Percentiles rank a stretch among this genome's conserved stretches.
Conservation (phyloP, 768 basidiomycete species). For the Termitomyces sp. region DNA sequence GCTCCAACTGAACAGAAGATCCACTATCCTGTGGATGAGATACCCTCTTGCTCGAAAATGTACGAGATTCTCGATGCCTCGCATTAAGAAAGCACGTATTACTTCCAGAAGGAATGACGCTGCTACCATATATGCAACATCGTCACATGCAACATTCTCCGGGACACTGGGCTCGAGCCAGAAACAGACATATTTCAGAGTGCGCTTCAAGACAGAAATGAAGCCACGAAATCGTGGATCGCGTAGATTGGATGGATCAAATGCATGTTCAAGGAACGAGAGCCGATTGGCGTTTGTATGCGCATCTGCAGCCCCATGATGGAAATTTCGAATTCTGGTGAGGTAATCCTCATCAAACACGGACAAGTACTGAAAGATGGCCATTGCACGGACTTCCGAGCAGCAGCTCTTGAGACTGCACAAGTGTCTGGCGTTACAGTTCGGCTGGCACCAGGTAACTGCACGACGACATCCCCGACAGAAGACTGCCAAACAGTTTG, state of each 20-base stretch:
- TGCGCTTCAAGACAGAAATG: slow-evolving; percentile 1
- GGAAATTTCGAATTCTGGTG: background rate
- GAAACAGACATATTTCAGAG: slow-evolving; percentile 5
- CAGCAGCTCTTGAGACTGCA: slow-evolving; percentile 6
- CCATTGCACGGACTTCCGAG: slow-evolving; percentile 7
- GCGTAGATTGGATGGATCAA: background rate
- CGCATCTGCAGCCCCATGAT: background rate
- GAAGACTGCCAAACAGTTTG: background rate
- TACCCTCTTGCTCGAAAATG: background rate
- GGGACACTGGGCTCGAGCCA: slow-evolving; percentile 2
- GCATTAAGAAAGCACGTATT: background rate
- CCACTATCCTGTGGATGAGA: background rate
- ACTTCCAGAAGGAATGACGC: slow-evolving; percentile 1
- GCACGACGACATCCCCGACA: slow-evolving; percentile 5
- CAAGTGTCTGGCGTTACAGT: background rate
- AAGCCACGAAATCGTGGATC: background rate
- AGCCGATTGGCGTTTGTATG: background rate
- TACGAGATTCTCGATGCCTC: background rate
- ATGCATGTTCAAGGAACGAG: background rate
- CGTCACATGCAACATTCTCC: background rate
- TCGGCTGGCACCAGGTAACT: background rate
- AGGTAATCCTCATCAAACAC: slow-evolving; percentile 5
- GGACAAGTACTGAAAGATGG: slow-evolving; percentile 7
- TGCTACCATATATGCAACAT: background rate
- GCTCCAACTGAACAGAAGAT: background rate